phyloP scores from a whole-genome alignment of 495 filamentous ascomycete species.

The Trichoderma orchidacearum region DNA sequence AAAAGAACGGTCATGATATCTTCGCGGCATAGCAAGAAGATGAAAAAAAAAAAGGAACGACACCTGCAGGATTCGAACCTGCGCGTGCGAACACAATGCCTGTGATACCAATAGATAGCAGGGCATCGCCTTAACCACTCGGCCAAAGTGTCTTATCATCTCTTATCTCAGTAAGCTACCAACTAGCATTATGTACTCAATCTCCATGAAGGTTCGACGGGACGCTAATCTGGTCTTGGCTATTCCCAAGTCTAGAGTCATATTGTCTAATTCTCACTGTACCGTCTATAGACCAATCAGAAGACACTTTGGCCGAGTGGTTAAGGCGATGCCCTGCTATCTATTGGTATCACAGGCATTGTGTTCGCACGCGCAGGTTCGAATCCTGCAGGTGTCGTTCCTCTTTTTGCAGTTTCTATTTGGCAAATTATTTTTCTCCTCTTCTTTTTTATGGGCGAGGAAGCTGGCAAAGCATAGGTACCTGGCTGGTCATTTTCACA shows the following conservation, averaged over 20 bases:
- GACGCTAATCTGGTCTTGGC: too few relatives aligned
- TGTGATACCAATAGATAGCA: background rate
- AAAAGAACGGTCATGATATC: background rate
- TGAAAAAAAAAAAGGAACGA: background rate
- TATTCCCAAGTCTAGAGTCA: too few relatives aligned
- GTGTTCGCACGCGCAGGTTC: constrained; percentile 1
- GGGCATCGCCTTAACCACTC: constrained; percentile 1
- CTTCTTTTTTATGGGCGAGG: too few relatives aligned
- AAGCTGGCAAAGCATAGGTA: too few relatives aligned
- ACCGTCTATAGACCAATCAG: background rate
- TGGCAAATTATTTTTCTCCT: background rate
- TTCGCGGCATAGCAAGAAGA: too few relatives aligned
- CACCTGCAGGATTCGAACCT: constrained; percentile 1
- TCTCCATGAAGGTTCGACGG: background rate
- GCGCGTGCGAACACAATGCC: constrained; percentile 1
- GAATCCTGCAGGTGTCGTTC: constrained; percentile 1
- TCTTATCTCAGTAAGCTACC: background rate
- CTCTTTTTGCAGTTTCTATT: background rate
- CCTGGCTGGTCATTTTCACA: too few relatives aligned
- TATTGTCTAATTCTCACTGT: too few relatives aligned
- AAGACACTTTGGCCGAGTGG: constrained; percentile 1
- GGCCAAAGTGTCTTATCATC: background rate
- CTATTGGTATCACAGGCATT: background rate
- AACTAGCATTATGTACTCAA: background rate
- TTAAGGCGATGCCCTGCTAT: constrained; percentile 1